Evolutionary conservation across 441 rosid species (phyloP).

Genomic region (Adansonia rubrostipa): DNA sequence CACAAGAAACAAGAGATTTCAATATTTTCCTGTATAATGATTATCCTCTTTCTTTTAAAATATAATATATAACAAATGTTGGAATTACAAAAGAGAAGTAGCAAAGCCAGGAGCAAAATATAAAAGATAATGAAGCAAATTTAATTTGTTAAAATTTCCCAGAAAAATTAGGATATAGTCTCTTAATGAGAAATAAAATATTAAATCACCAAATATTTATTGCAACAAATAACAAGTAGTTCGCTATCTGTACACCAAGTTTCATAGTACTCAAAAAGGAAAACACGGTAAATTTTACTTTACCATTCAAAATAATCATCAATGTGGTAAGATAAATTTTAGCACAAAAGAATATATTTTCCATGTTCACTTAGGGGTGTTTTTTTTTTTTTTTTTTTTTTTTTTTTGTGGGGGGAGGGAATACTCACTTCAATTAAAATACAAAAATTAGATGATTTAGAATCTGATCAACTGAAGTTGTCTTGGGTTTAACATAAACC

Average conservation of each 20-base stretch:
- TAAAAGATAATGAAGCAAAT: slow-evolving; percentile 7
- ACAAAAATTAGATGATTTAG: background rate
- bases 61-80: background rate
- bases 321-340: background rate
- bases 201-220: background rate
- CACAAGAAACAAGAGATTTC: slow-evolving; percentile 10
- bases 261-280: background rate
- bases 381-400: background rate
- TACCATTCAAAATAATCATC: slow-evolving; percentile 10
- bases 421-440: background rate
- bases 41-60: slow-evolving; percentile 3
- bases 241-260: background rate
- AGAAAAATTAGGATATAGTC: slow-evolving; percentile 1
- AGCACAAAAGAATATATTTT: background rate
- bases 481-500: background rate
- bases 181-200: background rate
- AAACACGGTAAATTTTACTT: background rate
- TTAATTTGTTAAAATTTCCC: background rate
- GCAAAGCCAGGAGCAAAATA: background rate
- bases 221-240: background rate
- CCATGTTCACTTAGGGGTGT: background rate
- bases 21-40: background rate
- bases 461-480: background rate
- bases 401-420: background rate
- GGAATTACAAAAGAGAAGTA: background rate